Conservation (phyloP, 148 eudicot genomes). For the Arbutus unedo region DNA sequence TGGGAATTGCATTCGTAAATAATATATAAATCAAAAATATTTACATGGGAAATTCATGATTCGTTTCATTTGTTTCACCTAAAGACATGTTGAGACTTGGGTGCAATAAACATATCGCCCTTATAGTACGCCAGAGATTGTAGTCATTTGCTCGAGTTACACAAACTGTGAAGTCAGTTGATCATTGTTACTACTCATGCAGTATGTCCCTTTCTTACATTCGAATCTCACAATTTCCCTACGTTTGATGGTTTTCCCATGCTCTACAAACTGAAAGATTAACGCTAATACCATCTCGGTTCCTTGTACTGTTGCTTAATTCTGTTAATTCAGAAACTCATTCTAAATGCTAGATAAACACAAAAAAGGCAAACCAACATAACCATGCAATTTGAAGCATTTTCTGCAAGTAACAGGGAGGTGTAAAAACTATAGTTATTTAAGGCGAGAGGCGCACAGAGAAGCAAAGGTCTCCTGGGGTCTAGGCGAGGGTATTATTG, state of each 20-base stretch:
- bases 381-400: neutral
- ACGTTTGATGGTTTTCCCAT: neutral
- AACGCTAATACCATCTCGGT: neutral
- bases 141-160: neutral
- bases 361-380: neutral
- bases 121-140: neutral
- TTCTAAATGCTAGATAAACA: neutral
- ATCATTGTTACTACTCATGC: neutral
- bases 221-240: too few relatives aligned
- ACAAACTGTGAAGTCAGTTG: neutral
- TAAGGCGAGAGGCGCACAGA: too few relatives aligned
- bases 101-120: neutral
- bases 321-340: neutral
- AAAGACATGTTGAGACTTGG: neutral
- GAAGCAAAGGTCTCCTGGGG: too few relatives aligned
- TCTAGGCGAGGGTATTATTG: too few relatives aligned
- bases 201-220: neutral
- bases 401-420: neutral
- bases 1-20: neutral
- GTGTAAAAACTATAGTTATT: too few relatives aligned
- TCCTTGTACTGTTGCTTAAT: slow-evolving; percentile 4
- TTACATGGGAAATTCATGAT: neutral
- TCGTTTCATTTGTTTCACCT: neutral
- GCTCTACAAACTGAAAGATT: neutral
- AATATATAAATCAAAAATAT: neutral